Conservation (phyloP, 106 monocot species). For the Cymbidium sinense region DNA sequence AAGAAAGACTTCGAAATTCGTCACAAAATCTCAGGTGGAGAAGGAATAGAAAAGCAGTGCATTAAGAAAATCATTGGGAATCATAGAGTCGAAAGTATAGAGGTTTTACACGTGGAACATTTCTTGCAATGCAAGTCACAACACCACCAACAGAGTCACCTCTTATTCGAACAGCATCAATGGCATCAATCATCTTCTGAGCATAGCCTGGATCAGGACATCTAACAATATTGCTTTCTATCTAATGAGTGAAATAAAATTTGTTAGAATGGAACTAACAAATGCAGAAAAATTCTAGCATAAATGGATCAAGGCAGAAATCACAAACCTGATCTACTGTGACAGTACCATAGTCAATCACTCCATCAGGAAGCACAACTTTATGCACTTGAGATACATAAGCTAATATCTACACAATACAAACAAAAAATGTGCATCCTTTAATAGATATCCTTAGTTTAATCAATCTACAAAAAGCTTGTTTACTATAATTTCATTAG, state of each 20-base stretch:
- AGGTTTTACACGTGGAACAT: conserved; percentile 76
- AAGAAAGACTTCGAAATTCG: neutral
- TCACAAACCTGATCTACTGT: conserved; percentile 66
- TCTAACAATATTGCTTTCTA: conserved; percentile 94
- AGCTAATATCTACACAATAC: conserved; percentile 56
- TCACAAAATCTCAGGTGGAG: neutral
- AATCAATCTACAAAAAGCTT: neutral
- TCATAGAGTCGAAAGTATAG: neutral
- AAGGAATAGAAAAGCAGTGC: too few species aligned
- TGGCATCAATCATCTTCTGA: conserved; percentile 94
- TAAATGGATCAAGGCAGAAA: conserved; percentile 3
- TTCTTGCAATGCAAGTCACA: conserved; percentile 94
- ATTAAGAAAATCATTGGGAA: neutral
- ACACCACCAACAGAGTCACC: conserved; percentile 98
- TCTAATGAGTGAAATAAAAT: conserved; percentile 35
- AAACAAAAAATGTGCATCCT: neutral
- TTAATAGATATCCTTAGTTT: neutral
- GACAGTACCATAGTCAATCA: conserved; percentile 69
- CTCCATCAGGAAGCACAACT: conserved; percentile 84
- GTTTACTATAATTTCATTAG: neutral
- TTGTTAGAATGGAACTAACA: conserved; percentile 1
- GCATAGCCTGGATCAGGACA: conserved; percentile 95
- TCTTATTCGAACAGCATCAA: conserved; percentile 77
- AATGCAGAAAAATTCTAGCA: neutral
- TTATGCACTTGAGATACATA: conserved; percentile 97